Evolutionary conservation across 2,329 filamentous ascomycete genomes (phyloP).

Genomic region (Ramularia endophylla): DNA sequence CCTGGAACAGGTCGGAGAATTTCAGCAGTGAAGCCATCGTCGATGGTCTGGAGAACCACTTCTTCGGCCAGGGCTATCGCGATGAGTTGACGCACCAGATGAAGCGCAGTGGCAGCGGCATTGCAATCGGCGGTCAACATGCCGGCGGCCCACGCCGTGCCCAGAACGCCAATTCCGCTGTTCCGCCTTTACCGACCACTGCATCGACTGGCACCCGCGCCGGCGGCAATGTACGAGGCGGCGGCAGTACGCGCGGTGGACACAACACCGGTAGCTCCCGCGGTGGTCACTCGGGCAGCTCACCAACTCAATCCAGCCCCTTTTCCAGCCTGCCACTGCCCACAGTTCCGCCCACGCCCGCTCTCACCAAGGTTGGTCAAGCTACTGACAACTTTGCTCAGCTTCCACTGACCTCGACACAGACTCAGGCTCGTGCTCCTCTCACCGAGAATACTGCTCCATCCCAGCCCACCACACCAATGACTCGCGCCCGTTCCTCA

Average conservation of each 20-base stretch:
- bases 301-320: not conserved
- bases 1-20: not conserved
- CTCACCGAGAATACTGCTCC: not conserved
- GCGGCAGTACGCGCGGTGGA: not conserved
- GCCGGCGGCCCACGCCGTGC: too few species aligned
- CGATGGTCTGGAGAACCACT: not conserved
- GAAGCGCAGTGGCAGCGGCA: too few species aligned
- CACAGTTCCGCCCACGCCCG: not conserved
- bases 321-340: not conserved
- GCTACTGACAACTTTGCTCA: too few species aligned
- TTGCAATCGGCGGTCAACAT: too few species aligned
- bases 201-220: too few species aligned
- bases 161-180: too few species aligned
- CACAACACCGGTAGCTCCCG: not conserved
- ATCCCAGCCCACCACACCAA: not conserved
- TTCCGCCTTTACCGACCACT: too few species aligned
- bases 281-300: not conserved
- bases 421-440: not conserved
- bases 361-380: too few species aligned
- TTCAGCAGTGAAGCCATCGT: not conserved
- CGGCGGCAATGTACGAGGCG: too few species aligned
- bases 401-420: not conserved
- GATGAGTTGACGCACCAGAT: too few species aligned
- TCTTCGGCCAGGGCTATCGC: not conserved
- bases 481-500: not conserved